Evolutionary conservation across 23 red algal species (phyloP), one percentile per base, ranked within the genome.

Genomic region (Pyropia haitanensis): DNA sequence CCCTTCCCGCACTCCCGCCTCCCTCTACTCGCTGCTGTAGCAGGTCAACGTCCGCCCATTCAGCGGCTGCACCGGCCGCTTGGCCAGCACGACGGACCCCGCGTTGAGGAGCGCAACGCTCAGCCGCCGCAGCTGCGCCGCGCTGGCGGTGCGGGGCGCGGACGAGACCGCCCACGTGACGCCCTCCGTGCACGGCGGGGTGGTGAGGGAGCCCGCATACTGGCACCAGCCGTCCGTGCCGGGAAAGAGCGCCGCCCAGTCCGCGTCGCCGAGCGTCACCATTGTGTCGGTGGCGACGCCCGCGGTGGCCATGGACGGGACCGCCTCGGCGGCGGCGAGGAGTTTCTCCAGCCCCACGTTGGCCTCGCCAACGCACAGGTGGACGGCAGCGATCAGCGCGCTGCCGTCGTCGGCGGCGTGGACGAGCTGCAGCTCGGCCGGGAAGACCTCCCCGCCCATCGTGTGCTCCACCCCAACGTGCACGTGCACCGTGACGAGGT

Each of bases 161-260:
- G 39, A 12, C 39, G 39, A 3, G 13, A 46, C 39, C 10, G 39
- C 39, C 68, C 67, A 90, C 1, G 77, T 90, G 20, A 90, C 86
- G 26, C 76, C 76, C 60, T 90, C 86, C 0, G 75, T 76, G 28
- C 86, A 90, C 31, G 86, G 86, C 56, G 86, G 86, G 14, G 86
- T 90, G 5, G 86, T 90, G 14, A 90, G 60, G 25, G 59, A 68
- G n/a, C 86, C 86, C 12, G 71, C 66, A 18, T 66, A 90, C 8
- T 71, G 54, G 60, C 78, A 90, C 30, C 58, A 71, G 0, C 76
- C 32, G 6, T 13, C 39, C 39, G 4, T 9, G 39, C 5, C 1
- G 39, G 39, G 61, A 24, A 26, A 25, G 23, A 14, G 23, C 55
- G 5, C 5, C 13, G 18, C 49, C 27, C 62, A 80, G 27, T 23